Evolutionary conservation across 2,329 filamentous ascomycete species (phyloP), one percentile per base, ranked within the genome.

Genomic region (Botrytis deweyae): DNA sequence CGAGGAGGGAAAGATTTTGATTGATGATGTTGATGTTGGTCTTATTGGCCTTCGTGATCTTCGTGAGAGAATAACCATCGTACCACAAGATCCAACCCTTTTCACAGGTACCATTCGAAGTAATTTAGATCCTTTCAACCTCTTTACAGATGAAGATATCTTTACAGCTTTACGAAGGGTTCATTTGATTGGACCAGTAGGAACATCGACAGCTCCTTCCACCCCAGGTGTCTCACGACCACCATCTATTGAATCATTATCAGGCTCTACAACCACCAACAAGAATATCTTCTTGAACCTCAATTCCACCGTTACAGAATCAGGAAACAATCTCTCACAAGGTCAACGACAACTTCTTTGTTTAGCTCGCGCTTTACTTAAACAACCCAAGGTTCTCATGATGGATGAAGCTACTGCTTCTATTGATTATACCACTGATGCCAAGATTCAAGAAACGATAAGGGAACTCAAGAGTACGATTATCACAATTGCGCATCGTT

Each of bases 351-450:
- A 99, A 83, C 91, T 99, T 16, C 86, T 99, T 73, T 99, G 96
- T 81, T 89, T 99, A 16, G 96, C 95, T 0, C 91, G 96, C 72
- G 96, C 96, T 0, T 89, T 99, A 78, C 91, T 99, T 76, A 98
- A 97, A 84, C 89, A 90, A 49, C 95, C 96, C 0, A 95, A 93
- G 77, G 94, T 99, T 2, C 86, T 99, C n/a, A 92, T 99, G 80
- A 98, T 99, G 96, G 96, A 99, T 83, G 96, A 99, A 85, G 96
- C 96, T 0, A 99, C 96, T 0, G 96, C 96, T 0, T 97, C 93
- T 0, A 98, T 99, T 80, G 96, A 99, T 84, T 98, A 98, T 83
- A 92, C 91, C 8, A 99, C 96, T 2, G 96, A 99, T 80, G 88
- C 91, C 68, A 98, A 97, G 85, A 98, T 99, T 78, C 96, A 99